These are phyloP conservation scores for Chenopodium album DNA, from an alignment of 148 eudicot genomes.

Conservation along the genomic window DNA sequence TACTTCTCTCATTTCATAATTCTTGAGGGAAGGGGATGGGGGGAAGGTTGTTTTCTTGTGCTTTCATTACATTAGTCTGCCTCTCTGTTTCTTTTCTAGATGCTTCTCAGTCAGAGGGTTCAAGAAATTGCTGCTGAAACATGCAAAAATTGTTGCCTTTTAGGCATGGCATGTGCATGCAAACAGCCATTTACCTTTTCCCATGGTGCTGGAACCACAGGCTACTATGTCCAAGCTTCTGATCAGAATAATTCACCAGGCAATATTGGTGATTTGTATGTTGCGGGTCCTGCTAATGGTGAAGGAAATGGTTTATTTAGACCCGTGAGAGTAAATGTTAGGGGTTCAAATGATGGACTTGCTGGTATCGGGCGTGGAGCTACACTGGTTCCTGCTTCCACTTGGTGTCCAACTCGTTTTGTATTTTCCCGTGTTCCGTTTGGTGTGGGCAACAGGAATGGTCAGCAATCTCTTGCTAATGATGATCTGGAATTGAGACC, in stretches of 20 bases:
- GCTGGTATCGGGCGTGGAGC: constrained; percentile 97
- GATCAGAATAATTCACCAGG: constrained; percentile 54
- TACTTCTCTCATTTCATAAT: background rate
- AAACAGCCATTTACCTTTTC: constrained; percentile 73
- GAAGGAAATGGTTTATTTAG: constrained; percentile 78
- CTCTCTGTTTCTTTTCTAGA: constrained; percentile 41
- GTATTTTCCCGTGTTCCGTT: constrained; percentile 94
- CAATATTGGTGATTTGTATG: constrained; percentile 62
- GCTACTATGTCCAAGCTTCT: constrained; percentile 76
- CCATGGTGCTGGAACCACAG: constrained; percentile 53
- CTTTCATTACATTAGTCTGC: constrained; percentile 15
- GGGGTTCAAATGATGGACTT: constrained; percentile 93
- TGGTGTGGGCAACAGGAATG: constrained; percentile 74
- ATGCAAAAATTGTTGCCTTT: constrained; percentile 85
- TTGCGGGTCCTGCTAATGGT: constrained; percentile 66
- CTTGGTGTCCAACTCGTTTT: constrained; percentile 93
- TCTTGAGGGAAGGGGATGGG: background rate
- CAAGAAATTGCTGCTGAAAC: constrained; percentile 90
- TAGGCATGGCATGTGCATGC: constrained; percentile 80
- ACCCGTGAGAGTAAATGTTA: constrained; percentile 92
- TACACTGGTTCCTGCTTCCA: constrained; percentile 65
- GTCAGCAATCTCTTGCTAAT: constrained; percentile 84
- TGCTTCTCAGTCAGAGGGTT: constrained; percentile 95
- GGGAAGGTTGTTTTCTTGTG: background rate
- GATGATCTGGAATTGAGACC: constrained; percentile 80